phyloP scores from a whole-genome alignment of 1,284 basidiomycete species.

The Cryptococcus sp. region DNA sequence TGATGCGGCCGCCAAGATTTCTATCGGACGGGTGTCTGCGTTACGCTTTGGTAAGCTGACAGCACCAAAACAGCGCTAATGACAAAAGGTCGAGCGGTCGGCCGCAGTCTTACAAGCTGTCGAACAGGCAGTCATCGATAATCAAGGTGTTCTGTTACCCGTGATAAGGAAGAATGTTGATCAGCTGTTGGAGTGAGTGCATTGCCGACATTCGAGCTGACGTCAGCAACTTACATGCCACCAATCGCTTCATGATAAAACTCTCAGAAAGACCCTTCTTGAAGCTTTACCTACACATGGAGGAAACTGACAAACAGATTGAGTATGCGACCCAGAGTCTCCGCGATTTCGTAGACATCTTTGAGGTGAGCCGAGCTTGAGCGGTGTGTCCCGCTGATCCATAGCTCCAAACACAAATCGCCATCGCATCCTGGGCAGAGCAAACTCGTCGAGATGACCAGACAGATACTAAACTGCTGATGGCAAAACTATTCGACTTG shows the following conservation, averaged over 20 bases:
- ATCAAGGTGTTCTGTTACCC: conserved; percentile 19
- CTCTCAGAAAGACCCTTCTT: conserved; percentile 69
- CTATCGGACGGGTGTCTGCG: conserved; percentile 28
- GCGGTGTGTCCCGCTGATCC: background rate
- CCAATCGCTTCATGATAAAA: conserved; percentile 46
- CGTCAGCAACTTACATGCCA: conserved; percentile 21
- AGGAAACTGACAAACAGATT: conserved; percentile 27
- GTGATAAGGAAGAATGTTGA: conserved; percentile 24
- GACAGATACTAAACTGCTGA: conserved; percentile 62
- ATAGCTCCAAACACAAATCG: conserved; percentile 31
- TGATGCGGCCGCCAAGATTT: conserved; percentile 19
- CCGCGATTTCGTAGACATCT: conserved; percentile 59
- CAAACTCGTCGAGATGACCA: conserved; percentile 56
- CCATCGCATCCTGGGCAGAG: conserved; percentile 29
- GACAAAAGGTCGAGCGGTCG: conserved; percentile 27
- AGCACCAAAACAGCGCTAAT: conserved; percentile 2
- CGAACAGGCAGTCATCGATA: conserved; percentile 22
- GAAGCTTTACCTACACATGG: conserved; percentile 67
- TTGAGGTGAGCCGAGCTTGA: conserved; percentile 53
- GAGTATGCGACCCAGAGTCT: conserved; percentile 61
- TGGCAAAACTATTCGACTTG: conserved; percentile 62
- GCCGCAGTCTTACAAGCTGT: conserved; percentile 31
- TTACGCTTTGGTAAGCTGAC: conserved; percentile 26
- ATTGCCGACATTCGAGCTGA: background rate
- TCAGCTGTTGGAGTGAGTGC: conserved; percentile 20